Conservation (phyloP, 2,329 filamentous ascomycete genomes). For the Penicillium sp. region DNA sequence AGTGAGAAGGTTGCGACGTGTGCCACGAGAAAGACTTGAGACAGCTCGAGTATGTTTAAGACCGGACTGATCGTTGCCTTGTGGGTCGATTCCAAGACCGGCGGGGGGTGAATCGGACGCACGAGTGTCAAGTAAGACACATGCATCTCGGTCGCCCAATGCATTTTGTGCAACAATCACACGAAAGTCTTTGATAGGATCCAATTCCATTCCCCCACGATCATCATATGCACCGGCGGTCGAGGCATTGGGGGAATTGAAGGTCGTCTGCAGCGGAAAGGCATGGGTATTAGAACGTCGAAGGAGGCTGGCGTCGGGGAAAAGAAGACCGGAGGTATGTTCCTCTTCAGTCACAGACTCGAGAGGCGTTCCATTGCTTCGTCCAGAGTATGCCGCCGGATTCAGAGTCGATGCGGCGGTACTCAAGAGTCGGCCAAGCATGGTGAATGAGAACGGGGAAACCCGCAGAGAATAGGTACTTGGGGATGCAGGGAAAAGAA, state of each 20-base stretch:
- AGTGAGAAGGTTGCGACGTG: slow-evolving; percentile 33
- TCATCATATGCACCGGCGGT: slow-evolving; percentile 47
- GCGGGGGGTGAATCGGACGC: slow-evolving; percentile 29
- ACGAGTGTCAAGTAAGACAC: slow-evolving; percentile 46
- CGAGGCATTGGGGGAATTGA: slow-evolving; percentile 44
- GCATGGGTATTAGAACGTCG: slow-evolving; percentile 41
- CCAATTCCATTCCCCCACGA: slow-evolving; percentile 46
- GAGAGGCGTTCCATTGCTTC: slow-evolving; percentile 37
- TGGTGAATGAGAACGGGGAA: slow-evolving; percentile 25
- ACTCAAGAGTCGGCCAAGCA: slow-evolving; percentile 45
- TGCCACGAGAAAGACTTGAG: slow-evolving; percentile 37
- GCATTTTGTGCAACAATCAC: slow-evolving; percentile 50
- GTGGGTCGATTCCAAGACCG: slow-evolving; percentile 37
- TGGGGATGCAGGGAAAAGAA: slow-evolving; percentile 13
- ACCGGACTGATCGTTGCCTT: slow-evolving; percentile 29
- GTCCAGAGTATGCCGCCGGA: slow-evolving; percentile 38
- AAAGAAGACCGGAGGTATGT: slow-evolving; percentile 48
- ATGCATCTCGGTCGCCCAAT: slow-evolving; percentile 47
- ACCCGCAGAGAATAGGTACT: slow-evolving; percentile 13
- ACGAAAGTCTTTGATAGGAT: slow-evolving; percentile 44
- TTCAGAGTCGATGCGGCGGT: slow-evolving; percentile 45
- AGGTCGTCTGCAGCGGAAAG: slow-evolving; percentile 42
- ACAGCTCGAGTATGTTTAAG: slow-evolving; percentile 37
- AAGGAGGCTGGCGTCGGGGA: slow-evolving; percentile 45
- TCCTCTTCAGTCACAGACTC: slow-evolving; percentile 51